Percentiles rank a stretch among this genome's conserved stretches.
Evolutionary conservation across 768 basidiomycete species (phyloP).

Genomic region (Boletus vinaceobasis): DNA sequence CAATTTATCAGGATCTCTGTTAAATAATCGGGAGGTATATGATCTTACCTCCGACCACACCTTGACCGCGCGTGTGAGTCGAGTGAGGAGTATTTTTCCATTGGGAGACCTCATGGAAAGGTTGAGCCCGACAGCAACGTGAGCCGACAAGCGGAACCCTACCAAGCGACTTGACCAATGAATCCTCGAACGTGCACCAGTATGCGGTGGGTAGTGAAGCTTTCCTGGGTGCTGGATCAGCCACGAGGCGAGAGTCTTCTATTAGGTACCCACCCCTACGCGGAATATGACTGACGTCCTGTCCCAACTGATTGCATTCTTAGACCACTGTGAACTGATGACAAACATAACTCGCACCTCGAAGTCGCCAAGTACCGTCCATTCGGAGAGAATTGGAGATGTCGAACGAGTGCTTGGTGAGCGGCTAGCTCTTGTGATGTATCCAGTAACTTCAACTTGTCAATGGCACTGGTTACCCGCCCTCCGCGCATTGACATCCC

Average conservation of each 20-base stretch:
- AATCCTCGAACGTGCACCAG: conserved; percentile 52
- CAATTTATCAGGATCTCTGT: conserved; percentile 5
- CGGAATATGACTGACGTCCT: conserved; percentile 49
- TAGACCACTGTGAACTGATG: not conserved
- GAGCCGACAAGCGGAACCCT: not conserved
- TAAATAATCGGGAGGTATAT: not conserved
- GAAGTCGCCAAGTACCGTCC: conserved; percentile 53
- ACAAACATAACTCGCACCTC: conserved; percentile 33
- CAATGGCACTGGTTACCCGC: conserved; percentile 40
- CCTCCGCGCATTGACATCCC: conserved; percentile 35
- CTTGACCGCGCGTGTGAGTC: conserved; percentile 48
- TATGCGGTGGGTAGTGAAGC: conserved; percentile 42
- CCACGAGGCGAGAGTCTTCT: conserved; percentile 10
- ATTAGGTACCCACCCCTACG: conserved; percentile 39
- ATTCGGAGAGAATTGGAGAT: conserved; percentile 55
- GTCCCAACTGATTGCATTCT: conserved; percentile 41
- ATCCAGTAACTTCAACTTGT: conserved; percentile 39
- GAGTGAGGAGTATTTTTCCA: conserved; percentile 44
- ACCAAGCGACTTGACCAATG: conserved; percentile 55
- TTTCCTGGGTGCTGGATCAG: conserved; percentile 32
- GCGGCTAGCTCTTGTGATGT: conserved; percentile 42
- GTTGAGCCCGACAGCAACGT: conserved; percentile 3
- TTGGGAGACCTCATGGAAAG: conserved; percentile 42
- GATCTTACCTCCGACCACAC: conserved; percentile 47
- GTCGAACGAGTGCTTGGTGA: conserved; percentile 49